Percentiles rank a stretch among this genome's conserved stretches.
These are phyloP conservation scores for Pecoramyces ruminantium DNA, from an alignment of 192 early-diverging fungal species.

Conservation along the genomic window DNA sequence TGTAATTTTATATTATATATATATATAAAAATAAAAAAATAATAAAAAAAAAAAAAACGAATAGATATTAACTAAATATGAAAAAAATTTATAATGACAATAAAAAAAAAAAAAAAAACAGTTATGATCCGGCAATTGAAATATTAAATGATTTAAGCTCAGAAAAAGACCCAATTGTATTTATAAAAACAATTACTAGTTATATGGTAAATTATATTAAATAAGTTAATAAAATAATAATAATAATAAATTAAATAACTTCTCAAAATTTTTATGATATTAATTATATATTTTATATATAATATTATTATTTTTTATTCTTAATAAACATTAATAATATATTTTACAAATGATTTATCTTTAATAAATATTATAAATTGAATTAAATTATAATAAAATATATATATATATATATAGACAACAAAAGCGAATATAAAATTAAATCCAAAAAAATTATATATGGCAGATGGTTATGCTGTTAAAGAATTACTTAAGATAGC, in stretches of 20 bases:
- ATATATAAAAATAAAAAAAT: too few species aligned
- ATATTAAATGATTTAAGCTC: slow-evolving; percentile 19
- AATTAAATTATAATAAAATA: too few species aligned
- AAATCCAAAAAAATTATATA: slow-evolving; percentile 29
- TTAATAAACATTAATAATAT: too few species aligned
- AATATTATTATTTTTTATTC: too few species aligned
- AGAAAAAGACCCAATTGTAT: slow-evolving; percentile 26
- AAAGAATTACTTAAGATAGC: slow-evolving; percentile 27
- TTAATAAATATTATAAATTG: too few species aligned
- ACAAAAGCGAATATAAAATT: slow-evolving; percentile 29
- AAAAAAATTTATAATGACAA: neutral
- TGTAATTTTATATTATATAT: too few species aligned
- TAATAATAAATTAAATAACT: too few species aligned
- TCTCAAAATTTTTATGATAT: too few species aligned
- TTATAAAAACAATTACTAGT: slow-evolving; percentile 23
- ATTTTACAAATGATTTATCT: too few species aligned
- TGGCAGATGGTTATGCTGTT: slow-evolving; percentile 30
- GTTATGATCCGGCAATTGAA: slow-evolving; percentile 25
- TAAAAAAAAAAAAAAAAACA: neutral
- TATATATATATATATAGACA: slow-evolving; percentile 4
- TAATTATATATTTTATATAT: too few species aligned
- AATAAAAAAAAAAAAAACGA: neutral
- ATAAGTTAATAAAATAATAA: too few species aligned
- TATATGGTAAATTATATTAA: slow-evolving; percentile 22
- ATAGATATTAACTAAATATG: neutral